A percentile compares a stretch with the other conserved stretches of the same genome.
Conservation (phyloP, 2,329 filamentous ascomycete genomes). For the Diplodia scrobiculata region DNA sequence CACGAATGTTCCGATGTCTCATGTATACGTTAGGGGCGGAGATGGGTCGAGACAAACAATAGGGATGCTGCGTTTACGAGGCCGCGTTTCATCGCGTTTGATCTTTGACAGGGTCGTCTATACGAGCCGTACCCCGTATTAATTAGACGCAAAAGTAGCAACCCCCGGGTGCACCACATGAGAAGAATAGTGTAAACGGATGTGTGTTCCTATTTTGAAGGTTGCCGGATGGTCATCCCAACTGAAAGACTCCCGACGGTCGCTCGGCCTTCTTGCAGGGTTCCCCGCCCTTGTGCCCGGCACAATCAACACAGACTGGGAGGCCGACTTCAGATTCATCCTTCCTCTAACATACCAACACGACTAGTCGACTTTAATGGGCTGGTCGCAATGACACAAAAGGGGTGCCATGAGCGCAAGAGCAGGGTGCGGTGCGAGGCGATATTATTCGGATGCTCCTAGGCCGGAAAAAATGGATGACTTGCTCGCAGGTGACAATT, state of each 20-base stretch:
- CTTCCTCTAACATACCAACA: background rate
- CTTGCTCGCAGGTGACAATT: background rate
- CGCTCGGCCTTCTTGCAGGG: background rate
- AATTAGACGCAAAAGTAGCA: background rate
- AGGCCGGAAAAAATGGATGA: background rate
- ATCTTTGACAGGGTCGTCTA: background rate
- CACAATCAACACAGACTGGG: background rate
- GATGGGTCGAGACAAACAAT: background rate
- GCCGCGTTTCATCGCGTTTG: conserved; percentile 9
- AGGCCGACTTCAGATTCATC: background rate
- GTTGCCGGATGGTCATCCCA: background rate
- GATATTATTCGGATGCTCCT: background rate
- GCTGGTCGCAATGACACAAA: background rate
- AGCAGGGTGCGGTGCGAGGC: background rate
- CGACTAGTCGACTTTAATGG: background rate
- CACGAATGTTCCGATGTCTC: conserved; percentile 7
- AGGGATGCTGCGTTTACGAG: conserved; percentile 6
- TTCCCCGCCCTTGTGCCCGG: background rate
- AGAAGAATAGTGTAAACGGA: background rate
- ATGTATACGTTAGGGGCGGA: background rate
- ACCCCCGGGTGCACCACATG: background rate
- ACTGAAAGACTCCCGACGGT: background rate
- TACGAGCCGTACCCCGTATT: background rate
- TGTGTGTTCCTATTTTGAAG: background rate
- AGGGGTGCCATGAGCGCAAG: background rate